phyloP scores from a whole-genome alignment of 768 basidiomycete genomes.

The Termitomyces heimii region DNA sequence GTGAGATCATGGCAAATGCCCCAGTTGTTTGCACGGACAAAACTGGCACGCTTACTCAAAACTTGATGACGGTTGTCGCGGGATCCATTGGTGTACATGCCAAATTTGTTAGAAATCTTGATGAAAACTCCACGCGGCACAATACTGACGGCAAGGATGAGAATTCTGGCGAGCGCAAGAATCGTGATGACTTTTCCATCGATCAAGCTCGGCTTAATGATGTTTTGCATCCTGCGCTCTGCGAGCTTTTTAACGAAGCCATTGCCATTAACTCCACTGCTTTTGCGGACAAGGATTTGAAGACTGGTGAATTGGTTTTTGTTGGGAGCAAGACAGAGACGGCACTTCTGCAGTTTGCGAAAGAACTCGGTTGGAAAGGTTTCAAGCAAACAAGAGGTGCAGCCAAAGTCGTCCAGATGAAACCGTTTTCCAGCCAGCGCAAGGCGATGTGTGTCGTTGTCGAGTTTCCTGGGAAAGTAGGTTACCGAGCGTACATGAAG shows the following conservation, averaged over 20 bases:
- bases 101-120: conserved; percentile 49
- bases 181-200: conserved; percentile 75
- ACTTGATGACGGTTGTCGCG: conserved; percentile 93
- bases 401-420: conserved; percentile 9
- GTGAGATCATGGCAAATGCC: conserved; percentile 97
- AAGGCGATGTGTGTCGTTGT: conserved; percentile 95
- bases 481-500: conserved; percentile 67
- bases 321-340: conserved; percentile 96
- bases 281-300: conserved; percentile 74
- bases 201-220: conserved; percentile 69
- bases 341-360: conserved; percentile 22
- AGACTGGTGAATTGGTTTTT: conserved; percentile 55
- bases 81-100: conserved; percentile 91
- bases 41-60: conserved; percentile 94
- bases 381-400: conserved; percentile 46
- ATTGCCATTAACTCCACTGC: conserved; percentile 94
- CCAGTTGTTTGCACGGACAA: conserved; percentile 96
- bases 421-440: conserved; percentile 90
- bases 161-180: conserved; percentile 33
- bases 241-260: conserved; percentile 71
- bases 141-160: conserved; percentile 45
- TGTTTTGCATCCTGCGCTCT: conserved; percentile 55
- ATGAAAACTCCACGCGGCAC: conserved; percentile 63
- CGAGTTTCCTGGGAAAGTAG: conserved; percentile 41
- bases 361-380: conserved; percentile 57